Conservation (phyloP, 495 filamentous ascomycete species). For the Aspergillus cristatus region DNA sequence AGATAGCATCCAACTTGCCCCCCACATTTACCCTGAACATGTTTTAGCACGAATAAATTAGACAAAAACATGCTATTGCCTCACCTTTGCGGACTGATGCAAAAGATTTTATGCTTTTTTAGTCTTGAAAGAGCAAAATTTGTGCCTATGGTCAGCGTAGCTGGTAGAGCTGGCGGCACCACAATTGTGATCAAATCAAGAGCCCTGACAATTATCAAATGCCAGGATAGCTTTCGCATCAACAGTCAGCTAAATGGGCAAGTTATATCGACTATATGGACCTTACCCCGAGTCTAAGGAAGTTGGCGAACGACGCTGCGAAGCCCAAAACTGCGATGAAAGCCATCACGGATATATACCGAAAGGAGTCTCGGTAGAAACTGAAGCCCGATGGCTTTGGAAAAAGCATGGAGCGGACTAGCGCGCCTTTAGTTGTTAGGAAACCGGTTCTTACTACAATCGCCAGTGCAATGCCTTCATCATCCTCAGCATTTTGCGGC, state of each 20-base stretch:
- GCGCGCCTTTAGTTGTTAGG: slow-evolving; percentile 90
- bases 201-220: slow-evolving; percentile 82
- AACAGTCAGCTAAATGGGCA: no score
- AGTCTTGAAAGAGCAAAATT: slow-evolving; percentile 87
- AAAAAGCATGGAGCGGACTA: slow-evolving; percentile 98
- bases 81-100: slow-evolving; percentile 85
- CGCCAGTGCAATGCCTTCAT: slow-evolving; percentile 85
- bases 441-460: slow-evolving; percentile 92
- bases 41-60: slow-evolving; percentile 4
- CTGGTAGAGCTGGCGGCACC: slow-evolving; percentile 92
- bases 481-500: slow-evolving; percentile 75
- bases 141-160: slow-evolving; percentile 91
- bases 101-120: slow-evolving; percentile 84
- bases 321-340: slow-evolving; percentile 83
- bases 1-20: slow-evolving; percentile 90
- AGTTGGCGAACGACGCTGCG: slow-evolving; percentile 84
- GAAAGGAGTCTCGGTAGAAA: slow-evolving; percentile 95
- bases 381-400: slow-evolving; percentile 97
- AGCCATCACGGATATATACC: slow-evolving; percentile 96
- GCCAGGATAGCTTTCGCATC: slow-evolving; percentile 56
- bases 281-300: slow-evolving; percentile 64
- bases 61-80: slow-evolving; percentile 1
- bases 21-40: slow-evolving; percentile 75
- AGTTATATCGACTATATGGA: not conserved
- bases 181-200: slow-evolving; percentile 97